phyloP scores from a whole-genome alignment of 148 eudicot species.

The Chenopodium formosanum region DNA sequence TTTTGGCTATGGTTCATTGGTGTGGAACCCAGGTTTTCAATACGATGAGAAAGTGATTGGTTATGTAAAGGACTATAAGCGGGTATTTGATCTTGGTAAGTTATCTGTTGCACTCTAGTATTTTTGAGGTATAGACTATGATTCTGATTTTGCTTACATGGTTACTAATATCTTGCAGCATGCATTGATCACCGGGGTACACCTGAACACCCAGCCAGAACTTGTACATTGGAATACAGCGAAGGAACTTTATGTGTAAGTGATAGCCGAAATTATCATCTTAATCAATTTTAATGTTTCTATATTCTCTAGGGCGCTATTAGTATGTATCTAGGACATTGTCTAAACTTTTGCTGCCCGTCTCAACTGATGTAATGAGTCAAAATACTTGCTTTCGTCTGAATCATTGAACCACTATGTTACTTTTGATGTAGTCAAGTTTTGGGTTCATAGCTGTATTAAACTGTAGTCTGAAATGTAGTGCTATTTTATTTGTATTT shows the following conservation, averaged over 20 bases:
- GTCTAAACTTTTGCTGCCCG: too few relatives aligned
- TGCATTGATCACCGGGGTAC: constrained; percentile 98
- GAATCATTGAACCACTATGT: too few relatives aligned
- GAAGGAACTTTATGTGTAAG: constrained; percentile 89
- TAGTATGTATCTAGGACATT: too few relatives aligned
- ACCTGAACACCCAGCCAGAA: constrained; percentile 90
- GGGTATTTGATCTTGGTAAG: constrained; percentile 93
- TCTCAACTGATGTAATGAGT: too few relatives aligned
- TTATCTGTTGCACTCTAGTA: neutral
- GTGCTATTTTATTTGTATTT: neutral
- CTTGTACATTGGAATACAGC: constrained; percentile 78
- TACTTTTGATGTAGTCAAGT: neutral
- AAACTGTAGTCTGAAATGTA: neutral
- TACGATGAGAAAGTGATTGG: constrained; percentile 91
- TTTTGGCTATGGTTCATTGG: constrained; percentile 94
- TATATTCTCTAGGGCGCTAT: too few relatives aligned
- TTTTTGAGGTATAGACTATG: neutral
- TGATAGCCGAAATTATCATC: neutral
- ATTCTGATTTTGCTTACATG: constrained; percentile 3
- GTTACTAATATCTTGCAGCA: constrained; percentile 49
- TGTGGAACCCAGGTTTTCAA: constrained; percentile 94
- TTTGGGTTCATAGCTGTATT: neutral
- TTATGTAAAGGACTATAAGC: constrained; percentile 74
- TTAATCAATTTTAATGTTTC: neutral
- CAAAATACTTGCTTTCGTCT: too few relatives aligned